Conservation (phyloP, 176 grass and related monocot species). For the Oryza coarctata region DNA sequence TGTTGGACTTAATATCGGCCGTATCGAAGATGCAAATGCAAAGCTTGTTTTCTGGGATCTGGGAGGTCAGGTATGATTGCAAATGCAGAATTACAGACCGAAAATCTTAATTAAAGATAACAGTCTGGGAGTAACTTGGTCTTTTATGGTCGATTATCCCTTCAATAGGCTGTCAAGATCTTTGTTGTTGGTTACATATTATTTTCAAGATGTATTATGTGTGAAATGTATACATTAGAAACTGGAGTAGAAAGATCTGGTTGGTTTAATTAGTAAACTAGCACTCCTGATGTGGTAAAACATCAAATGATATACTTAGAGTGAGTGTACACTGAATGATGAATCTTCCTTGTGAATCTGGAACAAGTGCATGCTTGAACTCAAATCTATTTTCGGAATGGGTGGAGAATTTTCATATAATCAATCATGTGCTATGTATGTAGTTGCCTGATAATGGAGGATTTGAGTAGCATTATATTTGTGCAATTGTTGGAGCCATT, state of each 20-base stretch:
- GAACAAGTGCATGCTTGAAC: not conserved
- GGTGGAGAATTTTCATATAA: not conserved
- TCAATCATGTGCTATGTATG: not conserved
- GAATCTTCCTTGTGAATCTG: not conserved
- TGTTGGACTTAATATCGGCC: slow-evolving; percentile 87
- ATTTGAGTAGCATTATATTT: slow-evolving; percentile 7
- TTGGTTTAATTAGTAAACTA: slow-evolving; percentile 6
- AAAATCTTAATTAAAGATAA: not conserved
- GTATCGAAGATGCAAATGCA: slow-evolving; percentile 79
- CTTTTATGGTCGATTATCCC: not conserved
- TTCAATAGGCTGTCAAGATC: not conserved
- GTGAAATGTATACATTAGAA: not conserved
- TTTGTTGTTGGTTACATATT: not conserved
- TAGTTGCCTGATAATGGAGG: not conserved
- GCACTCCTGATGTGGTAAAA: not conserved
- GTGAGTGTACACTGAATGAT: not conserved
- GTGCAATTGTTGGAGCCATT: not conserved
- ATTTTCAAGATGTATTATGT: not conserved
- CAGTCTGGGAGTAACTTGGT: not conserved
- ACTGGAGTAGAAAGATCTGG: not conserved
- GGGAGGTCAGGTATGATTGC: slow-evolving; percentile 80
- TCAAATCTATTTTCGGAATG: not conserved
- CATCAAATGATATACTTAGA: not conserved
- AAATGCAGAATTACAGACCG: not conserved
- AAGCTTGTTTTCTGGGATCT: slow-evolving; percentile 97